Percentiles rank a stretch among this genome's conserved stretches.
phyloP scores from a whole-genome alignment of 331 rosid genomes.

The Malus hybrid region DNA sequence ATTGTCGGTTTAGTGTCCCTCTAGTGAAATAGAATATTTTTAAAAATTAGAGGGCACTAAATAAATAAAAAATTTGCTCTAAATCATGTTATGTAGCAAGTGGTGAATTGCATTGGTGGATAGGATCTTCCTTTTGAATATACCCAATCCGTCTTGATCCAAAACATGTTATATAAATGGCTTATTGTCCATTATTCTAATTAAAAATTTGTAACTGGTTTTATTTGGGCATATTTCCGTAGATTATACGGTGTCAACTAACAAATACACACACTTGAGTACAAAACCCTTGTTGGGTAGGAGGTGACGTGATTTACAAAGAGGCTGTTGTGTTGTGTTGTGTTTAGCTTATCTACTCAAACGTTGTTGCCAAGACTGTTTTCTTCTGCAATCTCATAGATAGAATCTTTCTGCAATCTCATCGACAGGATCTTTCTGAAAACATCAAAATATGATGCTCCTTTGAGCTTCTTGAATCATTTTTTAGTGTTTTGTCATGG shows the following conservation, averaged over 20 bases:
- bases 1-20: no score
- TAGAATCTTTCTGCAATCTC: conserved; percentile 10
- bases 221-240: no score
- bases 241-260: background rate
- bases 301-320: conserved; percentile 5
- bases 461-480: background rate
- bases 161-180: no score
- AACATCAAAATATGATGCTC: background rate
- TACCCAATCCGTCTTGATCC: no score
- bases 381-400: background rate
- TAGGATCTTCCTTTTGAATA: no score
- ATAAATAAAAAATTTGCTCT: no score
- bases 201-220: no score
- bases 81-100: no score
- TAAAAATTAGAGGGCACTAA: no score
- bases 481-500: background rate
- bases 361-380: conserved; percentile 6
- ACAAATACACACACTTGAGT: background rate
- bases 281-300: background rate
- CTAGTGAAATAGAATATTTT: no score
- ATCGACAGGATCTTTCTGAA: conserved; percentile 3
- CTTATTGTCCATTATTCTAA: no score
- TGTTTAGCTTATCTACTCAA: background rate
- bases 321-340: conserved; percentile 17
- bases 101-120: no score